Conservation (phyloP, 176 grass and related monocot genomes). For the Bonia amplexicaulis region DNA sequence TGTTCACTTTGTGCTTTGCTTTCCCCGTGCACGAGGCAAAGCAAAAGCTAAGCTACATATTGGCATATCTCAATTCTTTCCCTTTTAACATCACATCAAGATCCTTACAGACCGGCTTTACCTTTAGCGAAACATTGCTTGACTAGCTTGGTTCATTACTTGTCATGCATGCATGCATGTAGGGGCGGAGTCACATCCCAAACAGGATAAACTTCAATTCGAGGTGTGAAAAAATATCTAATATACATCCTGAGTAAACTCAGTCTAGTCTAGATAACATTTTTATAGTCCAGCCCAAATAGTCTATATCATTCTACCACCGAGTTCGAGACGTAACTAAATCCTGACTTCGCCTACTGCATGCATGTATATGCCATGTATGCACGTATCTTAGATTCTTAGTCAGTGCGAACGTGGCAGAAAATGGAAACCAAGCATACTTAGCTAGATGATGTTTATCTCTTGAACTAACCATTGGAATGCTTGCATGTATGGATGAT, state of each 20-base stretch:
- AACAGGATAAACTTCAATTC: too few relatives aligned
- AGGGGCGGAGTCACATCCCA: too few relatives aligned
- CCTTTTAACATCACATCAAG: neutral
- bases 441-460: too few relatives aligned
- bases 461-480: neutral
- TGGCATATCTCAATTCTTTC: neutral
- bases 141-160: neutral
- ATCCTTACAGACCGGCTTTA: neutral
- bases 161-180: too few relatives aligned
- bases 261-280: too few relatives aligned
- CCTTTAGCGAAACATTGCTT: neutral
- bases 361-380: neutral
- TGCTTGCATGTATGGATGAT: neutral
- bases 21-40: conserved; percentile 12
- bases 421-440: too few relatives aligned
- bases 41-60: neutral
- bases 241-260: too few relatives aligned
- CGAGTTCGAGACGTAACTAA: too few relatives aligned
- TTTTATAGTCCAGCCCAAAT: too few relatives aligned
- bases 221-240: too few relatives aligned
- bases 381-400: neutral
- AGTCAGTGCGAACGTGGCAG: neutral
- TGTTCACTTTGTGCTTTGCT: neutral
- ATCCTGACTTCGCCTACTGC: too few relatives aligned
- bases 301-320: too few relatives aligned